Conservation (phyloP, 2,329 filamentous ascomycete genomes). For the Microascus cirrosus region DNA sequence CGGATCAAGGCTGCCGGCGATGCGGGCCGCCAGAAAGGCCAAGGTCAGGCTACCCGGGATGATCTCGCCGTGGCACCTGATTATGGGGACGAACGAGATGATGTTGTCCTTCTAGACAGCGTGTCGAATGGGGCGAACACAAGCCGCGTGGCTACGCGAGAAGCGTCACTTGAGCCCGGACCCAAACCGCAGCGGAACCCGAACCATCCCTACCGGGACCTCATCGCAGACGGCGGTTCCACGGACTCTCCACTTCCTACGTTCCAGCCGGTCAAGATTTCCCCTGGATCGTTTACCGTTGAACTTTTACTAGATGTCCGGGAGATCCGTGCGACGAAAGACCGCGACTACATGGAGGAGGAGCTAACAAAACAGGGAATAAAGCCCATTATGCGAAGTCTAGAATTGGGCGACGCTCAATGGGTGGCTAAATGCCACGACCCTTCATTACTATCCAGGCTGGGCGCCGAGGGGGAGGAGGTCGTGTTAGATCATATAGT, state of each 20-base stretch:
- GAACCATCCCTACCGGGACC: background rate
- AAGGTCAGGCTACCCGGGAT: background rate
- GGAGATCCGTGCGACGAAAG: slow-evolving; percentile 60
- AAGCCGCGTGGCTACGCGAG: background rate
- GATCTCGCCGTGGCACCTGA: background rate
- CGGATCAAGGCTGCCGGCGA: slow-evolving; percentile 35
- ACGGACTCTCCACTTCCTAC: slow-evolving; percentile 23
- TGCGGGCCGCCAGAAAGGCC: background rate
- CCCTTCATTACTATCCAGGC: slow-evolving; percentile 37
- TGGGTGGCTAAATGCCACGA: slow-evolving; percentile 70
- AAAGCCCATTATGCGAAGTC: slow-evolving; percentile 51
- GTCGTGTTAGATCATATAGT: slow-evolving; percentile 71
- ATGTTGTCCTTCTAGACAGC: background rate
- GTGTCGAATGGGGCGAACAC: background rate
- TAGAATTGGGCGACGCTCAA: slow-evolving; percentile 65
- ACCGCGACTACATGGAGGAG: slow-evolving; percentile 67
- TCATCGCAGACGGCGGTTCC: background rate
- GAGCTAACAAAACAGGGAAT: slow-evolving; percentile 58
- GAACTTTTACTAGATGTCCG: slow-evolving; percentile 64
- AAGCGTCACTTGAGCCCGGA: background rate
- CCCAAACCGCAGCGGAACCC: background rate
- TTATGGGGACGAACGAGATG: background rate
- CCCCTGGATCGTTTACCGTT: slow-evolving; percentile 57
- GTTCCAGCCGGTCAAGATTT: slow-evolving; percentile 50
- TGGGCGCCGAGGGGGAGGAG: slow-evolving; percentile 55